Base-by-base conservation (phyloP, 2,329 filamentous ascomycete species). In the Aspergillus udagawae region DNA sequence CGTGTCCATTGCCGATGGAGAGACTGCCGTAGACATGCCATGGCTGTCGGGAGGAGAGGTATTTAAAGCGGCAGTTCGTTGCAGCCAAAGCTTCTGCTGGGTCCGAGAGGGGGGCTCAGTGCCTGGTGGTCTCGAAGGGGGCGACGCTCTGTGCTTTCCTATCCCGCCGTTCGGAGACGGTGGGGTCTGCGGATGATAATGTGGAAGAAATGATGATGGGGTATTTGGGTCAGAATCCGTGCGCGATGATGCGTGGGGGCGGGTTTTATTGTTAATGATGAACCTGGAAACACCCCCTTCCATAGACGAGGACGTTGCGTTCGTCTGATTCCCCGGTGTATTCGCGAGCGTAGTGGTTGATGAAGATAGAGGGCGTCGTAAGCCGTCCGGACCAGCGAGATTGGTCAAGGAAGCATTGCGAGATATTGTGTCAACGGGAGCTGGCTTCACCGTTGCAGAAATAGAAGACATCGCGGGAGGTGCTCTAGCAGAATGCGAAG, bases 401-500 rank as follows among this genome's bases (percentile, higher is more conserved):
- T 70, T 77, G 21, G 71, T 67, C 35, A 76, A 62, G 50, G 72
- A 73, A 51, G 70, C 64, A 58, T 68, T 72, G 56, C 71, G 68
- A n/a, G 73, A 70, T 56, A 70, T 58, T 29, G 70, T 63, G 63
- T 74, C 67, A 45, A 71, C 60, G 29, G 67, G 64, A 41, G 68
- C 64, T 4, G 75, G 74, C 45, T 73, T 75, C 4, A 73, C 77
- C 50, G 73, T 74, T 14, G 75, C 77, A n/a, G 76, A 79, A 23
- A 79, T 72, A 5, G 77, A 79, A 32, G 77, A 79, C 73, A 80
- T 77, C 41, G 77, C 72, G n/a, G 77, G 77, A 4, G 77, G 76
- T 9, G 75, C 77, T 64, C 74, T 77, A 42, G 74, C 74, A 17
- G 75, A 72, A 60, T 73, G 74, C 6, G 74, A 73, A 41, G 73